Evolutionary conservation across 129 eudicot genomes (phyloP), one percentile per base, ranked within the genome.

Genomic region (Tagetes patula): DNA sequence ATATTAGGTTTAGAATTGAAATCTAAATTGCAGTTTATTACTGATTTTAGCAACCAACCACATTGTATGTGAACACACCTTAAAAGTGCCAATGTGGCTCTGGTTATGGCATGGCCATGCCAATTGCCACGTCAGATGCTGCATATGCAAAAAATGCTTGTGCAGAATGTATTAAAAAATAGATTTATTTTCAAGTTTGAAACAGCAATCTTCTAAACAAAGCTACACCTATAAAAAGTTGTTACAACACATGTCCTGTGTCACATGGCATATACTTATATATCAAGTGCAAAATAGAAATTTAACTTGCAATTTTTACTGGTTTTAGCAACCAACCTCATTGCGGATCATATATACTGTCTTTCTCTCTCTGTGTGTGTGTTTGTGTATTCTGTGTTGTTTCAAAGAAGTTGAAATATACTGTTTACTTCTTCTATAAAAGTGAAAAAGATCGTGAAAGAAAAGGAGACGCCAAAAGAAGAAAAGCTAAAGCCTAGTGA

Each of bases 391-490:
- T 37, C 11, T 80, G 8, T 1, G 49, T 47, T 80, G 61, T 37
- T 50, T 33, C 53, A 12, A 76, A 43, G 70, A 55, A n/a, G 62
- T 66, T 76, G 42, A 75, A 55, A 42, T 55, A 14, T 45, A 6
- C 39, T 77, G 52, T 30, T 69, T 64, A 8, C 62, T 48, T 48
- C 6, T 30, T 39, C 47, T 65, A 20, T 12, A 75, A 75, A 71
- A 90, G 98, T 89, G 70, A 88, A 87, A 81, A 94, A 82, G 77
- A 77, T 63, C 41, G 87, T 73, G 59, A 90, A 84, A 86, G 90
- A 83, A 37, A 87, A 82, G 73, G 92, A 87, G 56, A 86, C 85
- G 71, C 62, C 82, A n/a, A 89, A 85, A 68, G 98, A 71, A 75
- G 87, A 83, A 50, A 90, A 83, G 75, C 33, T 48, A 55, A 82